Base-by-base conservation (phyloP, 805 yeast species). In the Cyberlindnera petersonii region DNA sequence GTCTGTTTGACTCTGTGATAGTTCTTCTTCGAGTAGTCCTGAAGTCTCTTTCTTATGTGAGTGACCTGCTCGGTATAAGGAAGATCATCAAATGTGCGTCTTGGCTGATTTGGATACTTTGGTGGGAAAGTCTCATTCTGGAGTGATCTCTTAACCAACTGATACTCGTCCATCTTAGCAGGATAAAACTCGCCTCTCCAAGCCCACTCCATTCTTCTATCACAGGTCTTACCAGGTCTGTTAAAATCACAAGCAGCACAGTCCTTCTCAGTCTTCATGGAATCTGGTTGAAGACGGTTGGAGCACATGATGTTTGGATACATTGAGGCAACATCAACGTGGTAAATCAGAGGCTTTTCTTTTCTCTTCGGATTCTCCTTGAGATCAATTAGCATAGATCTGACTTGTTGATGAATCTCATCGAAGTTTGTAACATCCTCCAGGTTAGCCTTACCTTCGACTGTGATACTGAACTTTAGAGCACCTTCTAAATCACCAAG, bases 271-370 rank as follows among this genome's bases (percentile, higher is more conserved):
- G 82, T 68, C 49, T 93, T 89, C 87, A 93, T 91, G 4, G 98
- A 89, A 63, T 93, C 99, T 0, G 99, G 99, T 60, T 93, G 99
- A 37, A 93, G 69, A 57, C 99, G 77, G 63, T 93, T 93, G 0
- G 98, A 85, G 6, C 96, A 87, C 98, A 93, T 93, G 59, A 93
- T 93, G 57, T 93, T 93, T 6, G 99, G 99, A 57, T 93, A 93
- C 99, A 93, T 93, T 1, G 98, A 93, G 1, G 99, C 97, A 35
- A 93, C 99, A 68, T 93, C 99, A 26, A 94, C 96, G 57, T 93
- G 99, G 54, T 94, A 93, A 47, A 93, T 93, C 33, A 86, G 67
- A 0, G 99, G 99, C 9, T 68, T 66, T 53, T 93, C 98, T 10
- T 60, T 59, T 49, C 97, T 69, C 26, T 69, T 69, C 1, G 91